Base-by-base conservation (phyloP, 2,329 filamentous ascomycete genomes). In the Gremmenia infestans region DNA sequence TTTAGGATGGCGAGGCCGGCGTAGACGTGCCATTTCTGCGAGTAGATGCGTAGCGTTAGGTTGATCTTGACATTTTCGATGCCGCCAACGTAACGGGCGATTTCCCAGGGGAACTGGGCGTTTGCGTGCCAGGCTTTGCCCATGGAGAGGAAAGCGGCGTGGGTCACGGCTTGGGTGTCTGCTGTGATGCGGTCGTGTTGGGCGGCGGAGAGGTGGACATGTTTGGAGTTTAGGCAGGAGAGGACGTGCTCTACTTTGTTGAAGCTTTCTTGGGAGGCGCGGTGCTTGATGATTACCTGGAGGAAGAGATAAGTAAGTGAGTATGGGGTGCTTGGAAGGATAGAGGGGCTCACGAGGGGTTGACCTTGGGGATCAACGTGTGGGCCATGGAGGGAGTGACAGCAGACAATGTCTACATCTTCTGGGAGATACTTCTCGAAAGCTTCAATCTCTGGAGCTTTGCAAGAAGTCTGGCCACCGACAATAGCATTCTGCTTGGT, bases 1-100 rank as follows among this genome's bases (percentile, higher is more conserved):
- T 99, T 99, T 56, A 99, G 81, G 68, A 99, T 99, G 11, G 95
- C 94, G 8, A 99, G 86, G 0, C 94, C 94, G 19, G 94, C 94
- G 72, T 99, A 99, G 56, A 99, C 94, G 76, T 99, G 95, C 95
- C 95, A 99, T 73, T 97, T 99, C 73, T 97, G 96, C 58, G 88
- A 87, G 76, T 97, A 99, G 75, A 99, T 97, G 65, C 94, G 91
- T 63, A 99, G 78, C 64, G 91, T 97, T 64, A 97, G 86, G 75
- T 99, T 99, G 77, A 97, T 96, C 76, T 99, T 99, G 67, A 97
- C 93, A 72, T 99, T 99, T 73, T 99, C 94, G 67, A 99, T 96
- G 52, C 94, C 95, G 56, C 94, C 94, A 4, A 97, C 85, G 73
- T 97, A 99, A 60, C 94, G 91, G n/a, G 86, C 85, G 48, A 93